phyloP scores from a whole-genome alignment of 176 grass and related monocot genomes.

The Poa annua region DNA sequence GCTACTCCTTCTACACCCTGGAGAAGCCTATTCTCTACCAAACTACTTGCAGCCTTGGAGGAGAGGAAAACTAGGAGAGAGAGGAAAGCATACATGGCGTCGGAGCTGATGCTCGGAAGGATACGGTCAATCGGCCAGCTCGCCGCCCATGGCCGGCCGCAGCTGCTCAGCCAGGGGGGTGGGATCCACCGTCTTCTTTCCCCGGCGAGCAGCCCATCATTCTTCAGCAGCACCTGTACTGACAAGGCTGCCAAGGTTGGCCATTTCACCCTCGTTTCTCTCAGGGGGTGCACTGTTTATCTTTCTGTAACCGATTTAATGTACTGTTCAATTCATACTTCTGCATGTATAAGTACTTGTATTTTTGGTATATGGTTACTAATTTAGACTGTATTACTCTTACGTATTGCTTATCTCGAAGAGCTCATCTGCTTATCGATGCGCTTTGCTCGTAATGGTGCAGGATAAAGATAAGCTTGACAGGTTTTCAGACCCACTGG shows the following conservation, averaged over 20 bases:
- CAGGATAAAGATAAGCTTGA: conserved; percentile 39
- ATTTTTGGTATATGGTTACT: not conserved
- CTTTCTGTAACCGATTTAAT: not conserved
- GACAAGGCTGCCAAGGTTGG: conserved; percentile 35
- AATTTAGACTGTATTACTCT: not conserved
- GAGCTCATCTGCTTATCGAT: conserved; percentile 1
- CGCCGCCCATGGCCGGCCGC: not conserved
- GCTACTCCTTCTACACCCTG: not conserved
- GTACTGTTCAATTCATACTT: not conserved
- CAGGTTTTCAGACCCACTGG: conserved; percentile 54
- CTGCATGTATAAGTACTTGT: not conserved
- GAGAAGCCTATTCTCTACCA: not conserved
- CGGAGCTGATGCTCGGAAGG: conserved; percentile 25
- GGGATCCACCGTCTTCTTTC: not conserved
- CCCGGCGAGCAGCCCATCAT: not conserved
- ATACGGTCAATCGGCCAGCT: not conserved
- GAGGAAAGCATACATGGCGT: conserved; percentile 33
- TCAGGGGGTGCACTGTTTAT: not conserved
- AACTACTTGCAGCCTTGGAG: conserved; percentile 16
- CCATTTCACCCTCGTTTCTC: not conserved
- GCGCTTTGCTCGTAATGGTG: not conserved
- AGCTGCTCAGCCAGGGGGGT: not conserved
- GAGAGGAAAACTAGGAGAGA: not conserved
- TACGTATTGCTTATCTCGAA: not conserved
- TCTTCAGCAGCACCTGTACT: not conserved